Percentiles rank a stretch among this genome's conserved stretches.
These are phyloP conservation scores for Fusarium multiceps DNA, from an alignment of 2,329 filamentous ascomycete genomes.

Conservation along the genomic window DNA sequence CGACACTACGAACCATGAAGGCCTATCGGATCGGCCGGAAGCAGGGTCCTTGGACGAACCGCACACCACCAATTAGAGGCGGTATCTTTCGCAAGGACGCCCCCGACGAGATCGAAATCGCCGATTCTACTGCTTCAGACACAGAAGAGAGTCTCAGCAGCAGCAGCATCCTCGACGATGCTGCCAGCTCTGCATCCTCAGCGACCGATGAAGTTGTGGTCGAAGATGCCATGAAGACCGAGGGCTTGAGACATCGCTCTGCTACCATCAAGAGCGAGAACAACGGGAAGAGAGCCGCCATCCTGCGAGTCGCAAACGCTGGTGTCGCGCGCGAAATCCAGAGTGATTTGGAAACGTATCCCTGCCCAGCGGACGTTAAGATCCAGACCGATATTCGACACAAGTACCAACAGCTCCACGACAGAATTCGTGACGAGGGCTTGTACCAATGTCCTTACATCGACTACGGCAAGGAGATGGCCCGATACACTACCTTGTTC, in stretches of 20 bases:
- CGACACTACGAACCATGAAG: constrained; percentile 67
- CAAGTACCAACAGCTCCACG: constrained; percentile 68
- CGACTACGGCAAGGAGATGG: constrained; percentile 68
- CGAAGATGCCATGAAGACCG: background rate
- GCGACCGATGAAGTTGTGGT: constrained; percentile 13
- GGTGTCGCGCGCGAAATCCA: constrained; percentile 46
- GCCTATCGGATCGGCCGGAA: constrained; percentile 69
- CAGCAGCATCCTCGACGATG: constrained; percentile 19
- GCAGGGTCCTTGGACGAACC: constrained; percentile 67
- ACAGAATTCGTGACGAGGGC: constrained; percentile 64
- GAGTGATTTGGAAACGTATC: constrained; percentile 55
- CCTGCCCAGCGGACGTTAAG: constrained; percentile 63
- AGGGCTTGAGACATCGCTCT: constrained; percentile 20
- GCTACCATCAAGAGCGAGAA: background rate
- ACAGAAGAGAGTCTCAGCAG: constrained; percentile 29
- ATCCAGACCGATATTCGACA: constrained; percentile 65
- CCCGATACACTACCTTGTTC: constrained; percentile 66
- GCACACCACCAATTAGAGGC: constrained; percentile 68
- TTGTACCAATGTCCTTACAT: constrained; percentile 69
- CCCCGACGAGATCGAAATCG: constrained; percentile 19
- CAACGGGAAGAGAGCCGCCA: constrained; percentile 17
- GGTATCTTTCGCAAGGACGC: constrained; percentile 52
- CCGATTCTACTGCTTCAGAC: constrained; percentile 27
- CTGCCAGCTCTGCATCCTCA: constrained; percentile 37
- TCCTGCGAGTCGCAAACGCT: constrained; percentile 35